Evolutionary conservation across 192 early-diverging fungal species (phyloP).

Genomic region (Piromyces sp.): DNA sequence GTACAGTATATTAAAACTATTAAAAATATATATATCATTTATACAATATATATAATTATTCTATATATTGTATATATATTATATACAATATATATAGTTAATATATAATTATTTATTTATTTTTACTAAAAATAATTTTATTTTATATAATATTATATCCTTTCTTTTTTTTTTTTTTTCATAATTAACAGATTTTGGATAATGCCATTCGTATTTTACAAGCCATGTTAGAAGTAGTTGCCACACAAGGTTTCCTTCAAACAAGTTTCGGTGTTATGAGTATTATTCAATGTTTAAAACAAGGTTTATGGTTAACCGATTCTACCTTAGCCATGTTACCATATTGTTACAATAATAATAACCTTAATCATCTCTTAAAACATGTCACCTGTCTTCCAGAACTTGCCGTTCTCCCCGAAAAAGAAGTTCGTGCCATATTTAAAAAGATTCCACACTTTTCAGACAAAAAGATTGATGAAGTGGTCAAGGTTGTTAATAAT

Average conservation of each 20-base stretch:
- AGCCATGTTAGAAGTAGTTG: slow-evolving; percentile 83
- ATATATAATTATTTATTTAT: too few species aligned
- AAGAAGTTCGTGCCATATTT: background rate
- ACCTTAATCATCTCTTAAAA: background rate
- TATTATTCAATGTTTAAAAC: slow-evolving; percentile 82
- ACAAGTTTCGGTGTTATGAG: slow-evolving; percentile 57
- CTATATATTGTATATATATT: too few species aligned
- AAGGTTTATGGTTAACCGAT: slow-evolving; percentile 63
- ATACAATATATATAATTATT: too few species aligned
- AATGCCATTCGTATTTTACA: slow-evolving; percentile 74
- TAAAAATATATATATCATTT: too few species aligned
- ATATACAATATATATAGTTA: too few species aligned
- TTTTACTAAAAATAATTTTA: too few species aligned
- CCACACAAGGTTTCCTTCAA: slow-evolving; percentile 41
- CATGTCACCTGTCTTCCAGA: background rate
- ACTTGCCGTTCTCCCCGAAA: background rate
- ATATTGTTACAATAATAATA: slow-evolving; percentile 10
- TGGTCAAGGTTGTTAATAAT: slow-evolving; percentile 3
- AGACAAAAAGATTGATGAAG: slow-evolving; percentile 1
- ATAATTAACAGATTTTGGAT: slow-evolving; percentile 51
- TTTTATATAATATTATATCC: too few species aligned
- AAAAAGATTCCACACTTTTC: slow-evolving; percentile 1
- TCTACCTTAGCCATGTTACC: slow-evolving; percentile 58
- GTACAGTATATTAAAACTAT: too few species aligned
- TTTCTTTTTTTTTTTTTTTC: too few species aligned